Conservation (phyloP, 1,284 basidiomycete genomes). For the Volvariella surrecta region DNA sequence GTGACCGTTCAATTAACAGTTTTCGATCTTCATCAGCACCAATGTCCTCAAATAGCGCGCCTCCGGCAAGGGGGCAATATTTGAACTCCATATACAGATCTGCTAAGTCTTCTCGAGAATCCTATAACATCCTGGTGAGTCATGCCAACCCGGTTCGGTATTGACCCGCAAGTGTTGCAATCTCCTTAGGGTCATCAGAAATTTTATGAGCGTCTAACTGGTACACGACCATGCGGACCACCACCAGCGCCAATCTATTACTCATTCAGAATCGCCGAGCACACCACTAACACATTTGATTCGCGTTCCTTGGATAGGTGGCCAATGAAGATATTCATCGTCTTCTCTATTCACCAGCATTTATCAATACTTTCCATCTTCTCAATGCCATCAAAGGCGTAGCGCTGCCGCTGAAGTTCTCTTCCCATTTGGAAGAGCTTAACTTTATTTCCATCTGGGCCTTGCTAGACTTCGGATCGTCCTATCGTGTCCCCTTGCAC, state of each 20-base stretch:
- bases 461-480: conserved; percentile 75
- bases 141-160: too few species aligned
- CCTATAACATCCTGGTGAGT: conserved; percentile 34
- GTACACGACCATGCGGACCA: too few species aligned
- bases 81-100: conserved; percentile 44
- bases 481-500: conserved; percentile 68
- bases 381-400: conserved; percentile 59
- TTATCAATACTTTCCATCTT: conserved; percentile 52
- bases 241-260: too few species aligned
- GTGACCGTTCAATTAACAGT: too few species aligned
- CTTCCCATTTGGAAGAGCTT: conserved; percentile 59
- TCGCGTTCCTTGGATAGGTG: conserved; percentile 33
- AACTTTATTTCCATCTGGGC: conserved; percentile 68
- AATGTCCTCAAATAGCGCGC: too few species aligned
- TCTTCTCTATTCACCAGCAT: conserved; percentile 55
- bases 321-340: conserved; percentile 44
- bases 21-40: too few species aligned
- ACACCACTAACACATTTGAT: too few species aligned
- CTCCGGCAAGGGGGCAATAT: conserved; percentile 39
- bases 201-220: too few species aligned
- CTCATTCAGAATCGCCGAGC: too few species aligned
- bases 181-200: too few species aligned
- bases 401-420: conserved; percentile 69
- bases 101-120: conserved; percentile 33
- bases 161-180: too few species aligned